Conservation (phyloP, 2,329 filamentous ascomycete genomes). For the Mycogone perniciosa region DNA sequence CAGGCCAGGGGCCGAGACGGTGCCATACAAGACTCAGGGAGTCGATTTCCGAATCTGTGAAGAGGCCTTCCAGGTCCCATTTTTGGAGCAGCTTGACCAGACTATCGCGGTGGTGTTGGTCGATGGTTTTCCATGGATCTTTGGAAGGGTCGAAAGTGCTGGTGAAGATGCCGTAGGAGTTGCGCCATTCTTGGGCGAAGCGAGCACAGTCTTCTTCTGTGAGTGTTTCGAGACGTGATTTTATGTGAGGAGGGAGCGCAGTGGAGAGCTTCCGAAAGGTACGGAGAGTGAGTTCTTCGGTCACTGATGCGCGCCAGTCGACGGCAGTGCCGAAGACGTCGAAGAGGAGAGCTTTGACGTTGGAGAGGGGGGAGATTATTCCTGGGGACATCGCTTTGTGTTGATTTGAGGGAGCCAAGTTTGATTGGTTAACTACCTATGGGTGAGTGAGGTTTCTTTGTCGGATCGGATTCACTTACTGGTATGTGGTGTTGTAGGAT, state of each 20-base stretch:
- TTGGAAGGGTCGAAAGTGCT: constrained; percentile 40
- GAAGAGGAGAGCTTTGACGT: constrained; percentile 58
- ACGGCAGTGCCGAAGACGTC: constrained; percentile 78
- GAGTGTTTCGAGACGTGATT: constrained; percentile 43
- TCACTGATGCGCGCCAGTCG: constrained; percentile 67
- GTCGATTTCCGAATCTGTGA: constrained; percentile 55
- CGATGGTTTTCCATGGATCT: constrained; percentile 59
- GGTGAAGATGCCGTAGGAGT: constrained; percentile 58
- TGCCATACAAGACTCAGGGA: constrained; percentile 67
- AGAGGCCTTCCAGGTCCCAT: constrained; percentile 53
- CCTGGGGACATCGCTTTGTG: constrained; percentile 22
- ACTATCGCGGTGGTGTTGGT: constrained; percentile 62
- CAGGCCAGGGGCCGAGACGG: constrained; percentile 61
- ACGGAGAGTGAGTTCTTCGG: constrained; percentile 47
- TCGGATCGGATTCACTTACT: no score
- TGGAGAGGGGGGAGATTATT: constrained; percentile 20
- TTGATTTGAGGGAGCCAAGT: background rate
- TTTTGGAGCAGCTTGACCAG: constrained; percentile 51
- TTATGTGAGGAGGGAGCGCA: constrained; percentile 41
- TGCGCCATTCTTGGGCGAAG: constrained; percentile 67
- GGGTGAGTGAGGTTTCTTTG: background rate
- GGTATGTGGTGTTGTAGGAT: no score
- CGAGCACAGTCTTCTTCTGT: constrained; percentile 51
- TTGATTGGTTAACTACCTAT: background rate
- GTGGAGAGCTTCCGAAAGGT: constrained; percentile 44